Evolutionary conservation across 2,329 filamentous ascomycete genomes (phyloP), one percentile per base, ranked within the genome.

Genomic region (Colletotrichum paranaense): DNA sequence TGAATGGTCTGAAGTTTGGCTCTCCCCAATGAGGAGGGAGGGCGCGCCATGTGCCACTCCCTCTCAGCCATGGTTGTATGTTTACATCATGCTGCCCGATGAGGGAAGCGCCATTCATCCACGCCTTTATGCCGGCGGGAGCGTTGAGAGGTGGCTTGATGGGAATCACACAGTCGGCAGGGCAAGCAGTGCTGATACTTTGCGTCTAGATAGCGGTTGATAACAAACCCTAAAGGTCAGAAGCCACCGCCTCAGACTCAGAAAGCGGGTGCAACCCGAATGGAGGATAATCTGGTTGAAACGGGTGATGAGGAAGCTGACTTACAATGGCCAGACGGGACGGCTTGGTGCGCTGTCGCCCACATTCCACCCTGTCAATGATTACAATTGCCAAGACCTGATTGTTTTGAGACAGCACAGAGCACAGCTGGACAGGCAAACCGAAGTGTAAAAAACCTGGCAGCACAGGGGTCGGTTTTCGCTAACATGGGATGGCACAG

Each of bases 401-500:
- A 32, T 62, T 32, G 24, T 63, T 57, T 49, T 32, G 63, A 67
- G 56, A 57, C 49, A 35, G 42, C 42, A 22, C 19, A 49, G n/a
- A 35, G 42, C 42, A 22, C 19, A 49, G n/a, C 26, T 26, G n/a
- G n/a, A 38, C 26, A 32, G 49, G 26, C 57, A 28, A 52, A 26
- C 16, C 8, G 8, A 70, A 70, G 14, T 64, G 55, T 53, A 16
- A 60, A 58, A 62, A 70, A 49, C 53, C 55, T 56, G 26, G 70
- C 60, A 28, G 53, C 59, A 64, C 66, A 64, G 28, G 58, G 65
- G 58, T 60, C 42, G 32, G 52, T 49, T 26, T 49, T 64, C 42
- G 32, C 58, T 14, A 57, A 73, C 5, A 60, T 73, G 55, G 67
- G 70, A 70, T 62, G 67, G 32, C 60, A 70, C 55, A 56, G 59